These are phyloP conservation scores for Pleurotus ostreatus DNA, from an alignment of 768 basidiomycete species.

Conservation along the genomic window DNA sequence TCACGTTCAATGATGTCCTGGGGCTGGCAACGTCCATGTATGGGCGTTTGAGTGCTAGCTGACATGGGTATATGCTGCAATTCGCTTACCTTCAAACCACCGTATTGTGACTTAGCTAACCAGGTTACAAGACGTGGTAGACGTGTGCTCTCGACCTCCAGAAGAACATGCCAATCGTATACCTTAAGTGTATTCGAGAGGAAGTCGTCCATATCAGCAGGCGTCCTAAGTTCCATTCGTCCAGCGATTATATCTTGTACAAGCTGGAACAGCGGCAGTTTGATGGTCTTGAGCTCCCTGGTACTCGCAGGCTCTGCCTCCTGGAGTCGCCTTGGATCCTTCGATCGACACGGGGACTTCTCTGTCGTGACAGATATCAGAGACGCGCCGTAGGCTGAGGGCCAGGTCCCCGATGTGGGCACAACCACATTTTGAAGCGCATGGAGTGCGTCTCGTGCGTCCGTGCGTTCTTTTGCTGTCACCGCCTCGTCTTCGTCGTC, in stretches of 20 bases:
- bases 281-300: constrained; percentile 16
- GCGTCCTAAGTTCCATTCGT: constrained; percentile 40
- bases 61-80: background rate
- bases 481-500: background rate
- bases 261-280: constrained; percentile 30
- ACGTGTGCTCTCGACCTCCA: constrained; percentile 28
- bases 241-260: constrained; percentile 33
- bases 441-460: constrained; percentile 15
- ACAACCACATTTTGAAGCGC: constrained; percentile 38
- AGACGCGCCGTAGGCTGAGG: constrained; percentile 26
- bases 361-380: constrained; percentile 19
- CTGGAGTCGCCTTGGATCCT: background rate
- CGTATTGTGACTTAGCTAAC: constrained; percentile 23
- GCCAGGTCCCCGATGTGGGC: constrained; percentile 43
- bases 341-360: background rate
- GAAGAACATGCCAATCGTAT: constrained; percentile 33
- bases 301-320: constrained; percentile 6
- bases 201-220: constrained; percentile 33
- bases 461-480: constrained; percentile 6
- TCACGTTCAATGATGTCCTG: background rate
- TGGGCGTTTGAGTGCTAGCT: background rate
- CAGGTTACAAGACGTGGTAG: constrained; percentile 32
- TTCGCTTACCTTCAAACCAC: background rate
- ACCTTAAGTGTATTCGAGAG: constrained; percentile 26
- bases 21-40: background rate